Evolutionary conservation across 257 asterid genomes (phyloP).

Genomic region (Penstemon eatonii): DNA sequence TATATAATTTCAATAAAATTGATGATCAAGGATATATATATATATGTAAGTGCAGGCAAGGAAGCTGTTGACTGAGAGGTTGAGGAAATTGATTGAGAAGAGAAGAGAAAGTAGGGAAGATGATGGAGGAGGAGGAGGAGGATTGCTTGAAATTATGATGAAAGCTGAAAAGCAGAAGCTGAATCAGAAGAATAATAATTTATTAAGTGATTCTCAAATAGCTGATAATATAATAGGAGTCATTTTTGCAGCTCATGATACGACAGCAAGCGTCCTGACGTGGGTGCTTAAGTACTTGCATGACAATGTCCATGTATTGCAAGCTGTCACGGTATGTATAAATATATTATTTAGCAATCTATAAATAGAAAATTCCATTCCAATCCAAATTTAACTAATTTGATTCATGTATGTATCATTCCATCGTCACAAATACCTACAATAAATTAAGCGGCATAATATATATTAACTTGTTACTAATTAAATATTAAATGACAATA

Average conservation of each 20-base stretch:
- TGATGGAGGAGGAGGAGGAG: conserved; percentile 50
- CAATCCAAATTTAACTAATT: too few relatives aligned
- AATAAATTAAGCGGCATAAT: too few relatives aligned
- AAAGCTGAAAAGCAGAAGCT: conserved; percentile 35
- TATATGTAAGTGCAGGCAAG: conserved; percentile 42
- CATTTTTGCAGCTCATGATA: conserved; percentile 77
- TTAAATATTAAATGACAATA: too few relatives aligned
- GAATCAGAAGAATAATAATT: not conserved
- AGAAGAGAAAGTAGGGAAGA: conserved; percentile 38
- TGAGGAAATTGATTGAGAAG: conserved; percentile 48
- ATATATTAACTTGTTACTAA: too few relatives aligned
- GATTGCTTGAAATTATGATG: conserved; percentile 50
- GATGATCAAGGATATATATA: too few relatives aligned
- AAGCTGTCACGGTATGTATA: conserved; percentile 45
- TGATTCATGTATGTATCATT: too few relatives aligned
- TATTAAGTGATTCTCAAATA: conserved; percentile 60
- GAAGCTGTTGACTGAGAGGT: conserved; percentile 39
- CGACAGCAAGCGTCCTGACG: conserved; percentile 68
- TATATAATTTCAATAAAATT: too few relatives aligned
- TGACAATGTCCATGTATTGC: conserved; percentile 41
- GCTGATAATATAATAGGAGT: conserved; percentile 71
- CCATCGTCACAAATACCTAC: too few relatives aligned
- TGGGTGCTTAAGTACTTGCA: conserved; percentile 73
- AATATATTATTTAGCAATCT: too few relatives aligned
- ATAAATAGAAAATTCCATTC: too few relatives aligned